Percentiles rank a stretch among this genome's conserved stretches.
phyloP scores from a whole-genome alignment of 192 early-diverging fungal genomes.

The Coemansia sp. region DNA sequence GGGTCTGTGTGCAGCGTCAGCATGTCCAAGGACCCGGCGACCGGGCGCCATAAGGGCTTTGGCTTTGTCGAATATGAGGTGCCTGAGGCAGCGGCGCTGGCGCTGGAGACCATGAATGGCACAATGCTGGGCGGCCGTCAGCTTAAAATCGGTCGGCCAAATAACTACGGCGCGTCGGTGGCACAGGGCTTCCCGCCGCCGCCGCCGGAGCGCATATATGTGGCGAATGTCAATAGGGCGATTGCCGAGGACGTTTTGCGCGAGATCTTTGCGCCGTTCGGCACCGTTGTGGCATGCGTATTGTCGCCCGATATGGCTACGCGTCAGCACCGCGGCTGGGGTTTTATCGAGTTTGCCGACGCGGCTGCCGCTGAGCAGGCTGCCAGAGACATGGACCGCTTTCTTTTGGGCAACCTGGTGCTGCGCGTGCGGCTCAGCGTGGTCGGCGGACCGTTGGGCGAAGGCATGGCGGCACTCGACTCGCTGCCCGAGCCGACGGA shows the following conservation, averaged over 20 bases:
- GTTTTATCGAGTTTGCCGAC: slow-evolving; percentile 80
- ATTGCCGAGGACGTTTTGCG: slow-evolving; percentile 73
- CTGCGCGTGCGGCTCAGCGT: slow-evolving; percentile 71
- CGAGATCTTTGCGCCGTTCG: slow-evolving; percentile 86
- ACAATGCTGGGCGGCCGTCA: slow-evolving; percentile 76
- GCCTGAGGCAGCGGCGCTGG: slow-evolving; percentile 82
- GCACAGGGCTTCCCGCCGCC: slow-evolving; percentile 66
- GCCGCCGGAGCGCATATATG: slow-evolving; percentile 70
- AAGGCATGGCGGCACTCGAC: slow-evolving; percentile 80
- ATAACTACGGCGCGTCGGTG: slow-evolving; percentile 71
- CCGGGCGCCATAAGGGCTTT: slow-evolving; percentile 80
- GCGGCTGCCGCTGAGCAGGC: slow-evolving; percentile 62
- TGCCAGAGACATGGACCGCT: slow-evolving; percentile 71
- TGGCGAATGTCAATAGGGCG: slow-evolving; percentile 80
- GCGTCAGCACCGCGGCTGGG: slow-evolving; percentile 79
- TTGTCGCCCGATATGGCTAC: slow-evolving; percentile 67
- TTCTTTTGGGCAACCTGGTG: slow-evolving; percentile 72
- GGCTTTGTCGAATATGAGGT: slow-evolving; percentile 90
- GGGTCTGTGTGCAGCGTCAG: slow-evolving; percentile 75
- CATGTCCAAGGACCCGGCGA: slow-evolving; percentile 76
- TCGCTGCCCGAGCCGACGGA: slow-evolving; percentile 43
- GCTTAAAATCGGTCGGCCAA: slow-evolving; percentile 83
- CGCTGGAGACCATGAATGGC: slow-evolving; percentile 80
- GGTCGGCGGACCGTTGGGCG: slow-evolving; percentile 75
- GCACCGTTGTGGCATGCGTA: slow-evolving; percentile 68